A percentile compares a stretch with the other conserved stretches of the same genome.
These are phyloP conservation scores for Suhomyces atakaporum DNA, from an alignment of 1,139 yeast genomes.

Conservation along the genomic window DNA sequence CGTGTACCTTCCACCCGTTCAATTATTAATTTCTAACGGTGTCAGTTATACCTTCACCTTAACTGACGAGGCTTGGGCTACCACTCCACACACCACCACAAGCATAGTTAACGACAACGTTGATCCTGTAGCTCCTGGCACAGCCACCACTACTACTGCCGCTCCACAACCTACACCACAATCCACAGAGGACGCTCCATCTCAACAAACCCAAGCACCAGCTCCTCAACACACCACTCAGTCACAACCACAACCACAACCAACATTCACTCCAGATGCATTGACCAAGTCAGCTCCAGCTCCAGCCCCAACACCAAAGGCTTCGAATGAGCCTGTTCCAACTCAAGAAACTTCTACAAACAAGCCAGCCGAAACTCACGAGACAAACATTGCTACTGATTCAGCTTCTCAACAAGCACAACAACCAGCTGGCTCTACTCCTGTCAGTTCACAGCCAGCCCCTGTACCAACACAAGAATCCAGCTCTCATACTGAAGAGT, in stretches of 20 bases:
- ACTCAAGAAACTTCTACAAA: too few relatives aligned
- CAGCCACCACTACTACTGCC: conserved; percentile 12
- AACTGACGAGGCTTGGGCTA: conserved; percentile 34
- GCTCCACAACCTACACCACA: conserved; percentile 12
- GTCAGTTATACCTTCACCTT: conserved; percentile 62
- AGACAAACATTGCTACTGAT: too few relatives aligned
- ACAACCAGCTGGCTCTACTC: not conserved
- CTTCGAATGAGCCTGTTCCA: not conserved
- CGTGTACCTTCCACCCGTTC: conserved; percentile 67
- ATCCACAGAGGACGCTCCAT: too few relatives aligned
- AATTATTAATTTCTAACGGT: conserved; percentile 61
- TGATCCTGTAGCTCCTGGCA: conserved; percentile 1
- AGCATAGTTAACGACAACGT: conserved; percentile 15
- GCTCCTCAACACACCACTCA: conserved; percentile 4
- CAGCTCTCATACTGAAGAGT: conserved; percentile 15
- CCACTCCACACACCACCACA: conserved; percentile 37
- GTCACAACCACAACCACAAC: conserved; percentile 11
- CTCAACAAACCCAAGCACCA: conserved; percentile 12
- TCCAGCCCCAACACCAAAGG: not conserved
- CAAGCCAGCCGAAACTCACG: too few relatives aligned
- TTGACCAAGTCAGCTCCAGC: not conserved
- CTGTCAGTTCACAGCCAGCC: conserved; percentile 3
- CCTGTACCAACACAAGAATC: conserved; percentile 1
- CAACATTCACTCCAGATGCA: conserved; percentile 11
- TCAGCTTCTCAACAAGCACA: too few relatives aligned